Conservation (phyloP, 2,329 filamentous ascomycete species). For the Paecilomyces sp. region DNA sequence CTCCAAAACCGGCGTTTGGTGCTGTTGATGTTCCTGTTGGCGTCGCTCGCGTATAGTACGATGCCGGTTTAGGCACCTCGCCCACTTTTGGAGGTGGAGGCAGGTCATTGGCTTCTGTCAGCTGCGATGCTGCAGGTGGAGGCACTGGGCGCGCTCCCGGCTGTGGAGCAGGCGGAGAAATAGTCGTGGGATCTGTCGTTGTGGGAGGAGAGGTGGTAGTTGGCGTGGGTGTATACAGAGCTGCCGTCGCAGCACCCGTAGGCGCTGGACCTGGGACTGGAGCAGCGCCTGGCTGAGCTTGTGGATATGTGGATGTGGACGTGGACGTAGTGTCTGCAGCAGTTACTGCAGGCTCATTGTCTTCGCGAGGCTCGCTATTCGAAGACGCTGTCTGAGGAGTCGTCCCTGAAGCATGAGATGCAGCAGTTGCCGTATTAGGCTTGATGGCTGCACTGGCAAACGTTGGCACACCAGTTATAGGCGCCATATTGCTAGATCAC, state of each 20-base stretch:
- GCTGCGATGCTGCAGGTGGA: conserved; percentile 13
- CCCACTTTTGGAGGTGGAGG: conserved; percentile 13
- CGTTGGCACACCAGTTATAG: conserved; percentile 13
- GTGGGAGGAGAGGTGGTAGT: conserved; percentile 5
- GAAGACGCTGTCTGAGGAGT: conserved; percentile 13
- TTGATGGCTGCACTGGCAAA: conserved; percentile 21
- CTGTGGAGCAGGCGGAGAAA: conserved; percentile 33
- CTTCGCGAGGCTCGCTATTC: background rate
- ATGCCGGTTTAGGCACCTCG: conserved; percentile 18
- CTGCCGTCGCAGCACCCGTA: conserved; percentile 14
- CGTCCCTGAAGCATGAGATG: conserved; percentile 8
- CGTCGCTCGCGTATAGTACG: conserved; percentile 31
- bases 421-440: conserved; percentile 11
- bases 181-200: background rate
- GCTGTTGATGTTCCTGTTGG: conserved; percentile 17
- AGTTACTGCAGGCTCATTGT: conserved; percentile 1
- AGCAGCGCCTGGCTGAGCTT: conserved; percentile 37
- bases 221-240: conserved; percentile 8
- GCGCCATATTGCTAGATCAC: conserved; percentile 11
- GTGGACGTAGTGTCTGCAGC: conserved; percentile 2
- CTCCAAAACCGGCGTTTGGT: background rate
- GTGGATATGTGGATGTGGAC: conserved; percentile 25
- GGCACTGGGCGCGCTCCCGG: conserved; percentile 22
- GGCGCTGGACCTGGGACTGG: conserved; percentile 19
- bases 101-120: conserved; percentile 19